Evolutionary conservation across 1,284 basidiomycete genomes (phyloP), one percentile per base, ranked within the genome.

Genomic region (Irpex sp.): DNA sequence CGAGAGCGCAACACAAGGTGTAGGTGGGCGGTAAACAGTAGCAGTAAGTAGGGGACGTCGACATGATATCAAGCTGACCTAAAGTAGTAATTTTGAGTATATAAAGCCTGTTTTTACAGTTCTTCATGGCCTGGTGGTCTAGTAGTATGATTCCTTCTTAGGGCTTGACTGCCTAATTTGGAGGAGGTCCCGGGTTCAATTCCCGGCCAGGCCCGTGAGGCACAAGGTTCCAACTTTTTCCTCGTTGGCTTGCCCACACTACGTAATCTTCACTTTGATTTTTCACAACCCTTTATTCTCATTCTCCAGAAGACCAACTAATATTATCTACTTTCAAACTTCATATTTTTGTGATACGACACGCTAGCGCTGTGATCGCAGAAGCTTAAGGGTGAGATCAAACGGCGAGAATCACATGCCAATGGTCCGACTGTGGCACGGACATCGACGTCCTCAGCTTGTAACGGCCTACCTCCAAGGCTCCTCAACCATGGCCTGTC

Each of bases 101-200:
- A 55, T 15, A 33, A 31, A 21, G 1, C 1, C 33, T 33, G 1
- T 31, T 31, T 3, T 36, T 5, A 11, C 19, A 21, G 39, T 4
- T 15, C 9, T 11, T 21, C 26, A 35, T 19, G 58, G 58, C 58
- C 58, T 60, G 58, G 58, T 60, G 58, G 58, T 60, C 58, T 60
- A 60, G 58, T 60, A 50, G 58, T 60, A 50, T 51, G 47, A 60
- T 60, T 51, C 58, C 47, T 50, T 60, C 58, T 51, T 50, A 51
- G 58, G 58, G 47, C 47, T 59, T 37, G 9, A 50, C 21, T 37
- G 39, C n/a, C 36, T 19, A 50, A 50, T 36, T 47, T 60, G 58
- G 58, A 60, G 58, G 58, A 60, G 87, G 88, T 89, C 88, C 88
- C 84, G 86, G 88, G 88, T 90, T 90, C 88, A 89, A 89, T 89